Conservation (phyloP, 1,284 basidiomycete species). For the Moesziomyces aphidis region DNA sequence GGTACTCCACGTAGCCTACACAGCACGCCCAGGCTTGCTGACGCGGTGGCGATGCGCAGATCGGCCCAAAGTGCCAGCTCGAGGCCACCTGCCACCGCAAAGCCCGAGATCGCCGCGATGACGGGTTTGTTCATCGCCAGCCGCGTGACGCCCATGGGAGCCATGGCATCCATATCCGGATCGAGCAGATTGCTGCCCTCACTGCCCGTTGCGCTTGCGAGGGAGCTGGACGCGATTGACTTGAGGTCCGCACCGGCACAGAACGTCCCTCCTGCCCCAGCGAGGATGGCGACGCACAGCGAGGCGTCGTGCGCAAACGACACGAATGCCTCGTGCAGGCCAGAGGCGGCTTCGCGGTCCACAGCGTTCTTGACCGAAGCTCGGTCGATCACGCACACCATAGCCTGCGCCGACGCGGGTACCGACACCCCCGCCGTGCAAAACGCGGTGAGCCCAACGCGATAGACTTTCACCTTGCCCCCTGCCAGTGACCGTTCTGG, state of each 20-base stretch:
- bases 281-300: conserved; percentile 29
- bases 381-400: conserved; percentile 41
- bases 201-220: background rate
- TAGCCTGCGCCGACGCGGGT: conserved; percentile 4
- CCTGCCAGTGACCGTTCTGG: conserved; percentile 15
- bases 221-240: conserved; percentile 12
- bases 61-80: conserved; percentile 45
- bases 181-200: conserved; percentile 25
- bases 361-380: conserved; percentile 33
- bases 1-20: conserved; percentile 43
- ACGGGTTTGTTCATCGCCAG: conserved; percentile 47
- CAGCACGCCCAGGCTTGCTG: conserved; percentile 28
- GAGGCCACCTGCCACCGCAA: conserved; percentile 42
- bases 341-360: conserved; percentile 22
- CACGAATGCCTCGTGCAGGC: conserved; percentile 27
- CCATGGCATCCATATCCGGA: conserved; percentile 35
- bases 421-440: background rate
- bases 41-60: conserved; percentile 22
- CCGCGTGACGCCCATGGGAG: conserved; percentile 42
- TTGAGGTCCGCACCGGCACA: conserved; percentile 47
- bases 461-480: conserved; percentile 35
- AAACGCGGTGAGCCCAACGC: conserved; percentile 12
- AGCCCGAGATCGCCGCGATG: conserved; percentile 37
- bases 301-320: conserved; percentile 20
- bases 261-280: conserved; percentile 23